These are phyloP conservation scores for Cyathus striatus DNA, from an alignment of 768 basidiomycete genomes.

Conservation along the genomic window DNA sequence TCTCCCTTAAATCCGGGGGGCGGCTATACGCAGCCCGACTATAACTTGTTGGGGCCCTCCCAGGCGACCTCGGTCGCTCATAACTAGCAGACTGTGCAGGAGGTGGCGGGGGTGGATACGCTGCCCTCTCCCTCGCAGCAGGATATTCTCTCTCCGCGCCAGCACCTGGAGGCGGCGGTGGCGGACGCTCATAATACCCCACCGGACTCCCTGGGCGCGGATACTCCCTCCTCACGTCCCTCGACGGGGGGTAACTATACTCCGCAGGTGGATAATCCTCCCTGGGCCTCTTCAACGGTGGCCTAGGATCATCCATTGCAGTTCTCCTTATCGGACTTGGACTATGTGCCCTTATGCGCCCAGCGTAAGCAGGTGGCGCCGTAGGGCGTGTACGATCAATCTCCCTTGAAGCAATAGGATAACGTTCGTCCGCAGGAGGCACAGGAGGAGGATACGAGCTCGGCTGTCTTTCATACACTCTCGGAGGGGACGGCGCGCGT, in stretches of 20 bases:
- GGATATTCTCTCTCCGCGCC: neutral
- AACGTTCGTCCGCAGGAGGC: slow-evolving; percentile 9
- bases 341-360: slow-evolving; percentile 2
- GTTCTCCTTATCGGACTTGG: neutral
- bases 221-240: neutral
- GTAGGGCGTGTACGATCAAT: slow-evolving; percentile 3
- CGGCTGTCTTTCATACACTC: slow-evolving; percentile 12
- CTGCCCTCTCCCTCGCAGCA: neutral
- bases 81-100: slow-evolving; percentile 1
- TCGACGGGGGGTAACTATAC: neutral
- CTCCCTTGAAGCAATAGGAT: slow-evolving; percentile 6
- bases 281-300: slow-evolving; percentile 1
- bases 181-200: neutral
- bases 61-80: neutral
- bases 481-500: slow-evolving; percentile 9
- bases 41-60: neutral
- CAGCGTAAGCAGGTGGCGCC: slow-evolving; percentile 2
- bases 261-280: slow-evolving; percentile 3
- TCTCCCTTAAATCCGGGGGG: too few relatives aligned
- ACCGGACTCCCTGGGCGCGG: neutral
- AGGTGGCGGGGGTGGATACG: neutral
- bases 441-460: slow-evolving; percentile 1
- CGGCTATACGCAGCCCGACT: slow-evolving; percentile 1
- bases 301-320: neutral
- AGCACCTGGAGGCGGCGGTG: neutral